phyloP scores from a whole-genome alignment of 2,329 filamentous ascomycete species.

The Tolypocladium tropicale region DNA sequence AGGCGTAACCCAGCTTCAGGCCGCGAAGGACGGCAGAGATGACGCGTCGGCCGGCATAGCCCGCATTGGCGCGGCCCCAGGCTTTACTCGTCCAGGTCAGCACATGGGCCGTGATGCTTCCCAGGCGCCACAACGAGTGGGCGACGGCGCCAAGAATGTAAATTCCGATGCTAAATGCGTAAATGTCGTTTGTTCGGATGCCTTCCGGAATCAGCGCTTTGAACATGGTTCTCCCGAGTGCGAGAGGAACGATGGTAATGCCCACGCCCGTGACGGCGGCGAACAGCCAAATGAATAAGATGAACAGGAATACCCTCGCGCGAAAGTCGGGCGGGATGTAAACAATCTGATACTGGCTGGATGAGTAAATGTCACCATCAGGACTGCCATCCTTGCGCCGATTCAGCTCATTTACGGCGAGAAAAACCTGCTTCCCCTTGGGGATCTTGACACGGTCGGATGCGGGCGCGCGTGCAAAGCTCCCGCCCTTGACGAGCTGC shows the following conservation, averaged over 20 bases:
- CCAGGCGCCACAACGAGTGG: conserved; percentile 49
- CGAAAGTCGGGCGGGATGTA: conserved; percentile 83
- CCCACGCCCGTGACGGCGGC: conserved; percentile 79
- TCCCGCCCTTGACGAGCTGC: conserved; percentile 59
- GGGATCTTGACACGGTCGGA: conserved; percentile 93
- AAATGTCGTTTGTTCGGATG: conserved; percentile 82
- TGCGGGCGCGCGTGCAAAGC: conserved; percentile 83
- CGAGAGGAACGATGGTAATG: conserved; percentile 74
- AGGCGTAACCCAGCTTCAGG: conserved; percentile 58
- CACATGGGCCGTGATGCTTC: conserved; percentile 23
- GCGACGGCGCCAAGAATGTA: conserved; percentile 63
- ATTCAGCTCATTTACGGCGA: conserved; percentile 56
- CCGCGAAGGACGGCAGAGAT: conserved; percentile 19
- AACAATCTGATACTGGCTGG: conserved; percentile 56
- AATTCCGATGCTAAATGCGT: conserved; percentile 86
- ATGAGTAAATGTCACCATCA: conserved; percentile 40
- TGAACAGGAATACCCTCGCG: conserved; percentile 70
- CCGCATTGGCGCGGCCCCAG: conserved; percentile 11
- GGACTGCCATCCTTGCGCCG: conserved; percentile 51
- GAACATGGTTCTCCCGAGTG: conserved; percentile 75
- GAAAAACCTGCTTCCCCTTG: conserved; percentile 71
- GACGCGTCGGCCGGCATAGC: conserved; percentile 13
- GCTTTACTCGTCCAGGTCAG: conserved; percentile 17
- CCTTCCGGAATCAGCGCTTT: conserved; percentile 59
- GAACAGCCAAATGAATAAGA: conserved; percentile 86